Conservation (phyloP, 441 rosid genomes). For the Populus hybrid region DNA sequence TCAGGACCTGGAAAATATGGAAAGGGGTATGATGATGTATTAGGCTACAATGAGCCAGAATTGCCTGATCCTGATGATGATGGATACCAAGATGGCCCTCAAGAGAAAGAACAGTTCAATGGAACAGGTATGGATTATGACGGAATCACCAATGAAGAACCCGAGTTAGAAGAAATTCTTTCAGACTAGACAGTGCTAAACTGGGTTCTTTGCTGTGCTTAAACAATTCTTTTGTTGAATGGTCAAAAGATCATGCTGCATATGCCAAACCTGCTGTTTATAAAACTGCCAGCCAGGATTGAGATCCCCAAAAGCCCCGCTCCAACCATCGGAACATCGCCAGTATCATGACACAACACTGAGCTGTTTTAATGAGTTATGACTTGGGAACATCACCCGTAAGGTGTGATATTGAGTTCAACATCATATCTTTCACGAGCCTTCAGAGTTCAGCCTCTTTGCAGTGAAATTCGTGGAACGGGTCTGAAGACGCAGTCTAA, state of each 20-base stretch:
- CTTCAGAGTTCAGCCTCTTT: not conserved
- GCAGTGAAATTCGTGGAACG: not conserved
- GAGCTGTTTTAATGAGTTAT: not conserved
- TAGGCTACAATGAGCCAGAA: conserved; percentile 32
- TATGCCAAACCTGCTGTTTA: not conserved
- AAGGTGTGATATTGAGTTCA: not conserved
- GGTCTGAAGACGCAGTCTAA: not conserved
- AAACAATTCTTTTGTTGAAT: not conserved
- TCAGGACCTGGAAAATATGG: conserved; percentile 42
- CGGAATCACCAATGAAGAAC: conserved; percentile 50
- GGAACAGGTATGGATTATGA: conserved; percentile 66
- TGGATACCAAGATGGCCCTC: conserved; percentile 42
- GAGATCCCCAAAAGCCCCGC: not conserved
- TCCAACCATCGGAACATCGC: not conserved
- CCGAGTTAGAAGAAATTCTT: conserved; percentile 74
- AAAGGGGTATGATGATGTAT: conserved; percentile 35
- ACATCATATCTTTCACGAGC: too few species aligned
- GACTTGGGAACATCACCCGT: not conserved
- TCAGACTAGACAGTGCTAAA: conserved; percentile 47
- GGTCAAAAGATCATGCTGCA: not conserved
- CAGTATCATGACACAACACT: not conserved
- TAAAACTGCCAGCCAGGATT: conserved; percentile 10
- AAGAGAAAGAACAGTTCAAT: conserved; percentile 37
- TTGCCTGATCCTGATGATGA: conserved; percentile 26
- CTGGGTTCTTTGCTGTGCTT: not conserved